Base-by-base conservation (phyloP, 345 rosid species). In the Ceriops decandra region DNA sequence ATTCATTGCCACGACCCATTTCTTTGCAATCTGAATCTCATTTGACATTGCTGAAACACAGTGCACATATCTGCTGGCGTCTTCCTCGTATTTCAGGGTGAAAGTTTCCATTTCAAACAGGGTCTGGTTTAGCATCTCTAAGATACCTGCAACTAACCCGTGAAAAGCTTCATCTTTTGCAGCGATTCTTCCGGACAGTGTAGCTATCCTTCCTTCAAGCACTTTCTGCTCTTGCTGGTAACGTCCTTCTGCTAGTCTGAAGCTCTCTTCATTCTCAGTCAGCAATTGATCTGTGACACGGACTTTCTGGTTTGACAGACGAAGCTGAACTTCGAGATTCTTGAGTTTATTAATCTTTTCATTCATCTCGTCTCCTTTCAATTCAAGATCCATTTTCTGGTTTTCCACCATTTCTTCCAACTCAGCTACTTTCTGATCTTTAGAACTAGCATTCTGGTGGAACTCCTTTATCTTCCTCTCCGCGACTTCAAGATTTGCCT, bases 261-360 rank as follows among this genome's bases (percentile, higher is more conserved):
- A 77, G 56, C 70, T 76, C 66, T 86, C 96, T 82, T 91, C 99
- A 66, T 73, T 88, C 87, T 91, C 96, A 1, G 79, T 67, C 21
- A 95, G 82, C 47, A 86, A 79, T 68, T 95, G 98, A 21, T 95
- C 97, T 1, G 96, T 88, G 72, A 91, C 83, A 57, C 99, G 88
- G 49, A 88, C 88, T 78, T 95, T 91, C 87, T 95, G 98, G 84
- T 87, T 95, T 13, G 98, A 91, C 68, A 95, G 71, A 30, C 97
- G 88, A 60, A 91, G 97, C 78, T 84, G 85, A 9, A 95, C 90
- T 81, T 92, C 97, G 4, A 89, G 82, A n/a, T 68, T 72, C 42
- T 80, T 81, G 57, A 79, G 82, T 7, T 88, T 87, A 38, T 89
- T 91, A 8, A 80, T 64, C 71, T 80, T 30, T 32, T 85, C 66